Percentiles rank a stretch among this genome's conserved stretches.
These are phyloP conservation scores for Rugonectria rugulosa DNA, from an alignment of 2,329 filamentous ascomycete genomes.

Conservation along the genomic window DNA sequence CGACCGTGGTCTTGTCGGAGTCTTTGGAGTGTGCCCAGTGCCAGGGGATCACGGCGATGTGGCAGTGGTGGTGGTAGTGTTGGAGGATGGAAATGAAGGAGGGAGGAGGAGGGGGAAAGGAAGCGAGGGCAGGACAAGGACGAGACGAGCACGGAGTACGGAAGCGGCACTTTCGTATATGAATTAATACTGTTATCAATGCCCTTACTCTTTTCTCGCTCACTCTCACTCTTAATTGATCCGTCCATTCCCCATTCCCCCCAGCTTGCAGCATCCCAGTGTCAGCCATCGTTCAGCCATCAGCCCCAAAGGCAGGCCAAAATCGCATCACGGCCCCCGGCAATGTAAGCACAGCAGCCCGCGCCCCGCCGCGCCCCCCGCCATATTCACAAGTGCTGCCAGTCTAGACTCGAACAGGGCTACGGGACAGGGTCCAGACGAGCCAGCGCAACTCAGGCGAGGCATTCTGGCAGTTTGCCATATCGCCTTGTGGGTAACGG, in stretches of 20 bases:
- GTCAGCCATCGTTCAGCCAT: constrained; percentile 18
- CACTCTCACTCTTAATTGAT: neutral
- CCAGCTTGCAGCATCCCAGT: constrained; percentile 1
- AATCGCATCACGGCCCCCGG: constrained; percentile 28
- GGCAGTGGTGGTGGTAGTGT: neutral
- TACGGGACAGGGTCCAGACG: neutral
- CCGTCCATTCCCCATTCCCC: neutral
- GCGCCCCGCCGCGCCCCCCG: constrained; percentile 33
- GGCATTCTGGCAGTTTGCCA: constrained; percentile 23
- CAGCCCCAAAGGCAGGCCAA: constrained; percentile 16
- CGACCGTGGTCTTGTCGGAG: neutral
- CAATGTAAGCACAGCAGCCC: constrained; percentile 30
- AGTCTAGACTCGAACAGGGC: constrained; percentile 32
- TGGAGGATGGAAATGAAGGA: neutral
- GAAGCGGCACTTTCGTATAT: too few relatives aligned
- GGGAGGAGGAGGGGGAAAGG: neutral
- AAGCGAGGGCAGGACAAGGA: neutral
- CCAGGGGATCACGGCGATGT: neutral
- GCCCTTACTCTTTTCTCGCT: constrained; percentile 2
- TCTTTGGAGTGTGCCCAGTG: too few relatives aligned
- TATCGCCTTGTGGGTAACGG: constrained; percentile 13
- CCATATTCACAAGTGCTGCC: constrained; percentile 33
- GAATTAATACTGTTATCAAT: too few relatives aligned
- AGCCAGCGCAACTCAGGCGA: constrained; percentile 21
- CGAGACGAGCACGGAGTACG: neutral